Conservation (phyloP, 352 stramenopile genomes). For the Globisporangium lucens region DNA sequence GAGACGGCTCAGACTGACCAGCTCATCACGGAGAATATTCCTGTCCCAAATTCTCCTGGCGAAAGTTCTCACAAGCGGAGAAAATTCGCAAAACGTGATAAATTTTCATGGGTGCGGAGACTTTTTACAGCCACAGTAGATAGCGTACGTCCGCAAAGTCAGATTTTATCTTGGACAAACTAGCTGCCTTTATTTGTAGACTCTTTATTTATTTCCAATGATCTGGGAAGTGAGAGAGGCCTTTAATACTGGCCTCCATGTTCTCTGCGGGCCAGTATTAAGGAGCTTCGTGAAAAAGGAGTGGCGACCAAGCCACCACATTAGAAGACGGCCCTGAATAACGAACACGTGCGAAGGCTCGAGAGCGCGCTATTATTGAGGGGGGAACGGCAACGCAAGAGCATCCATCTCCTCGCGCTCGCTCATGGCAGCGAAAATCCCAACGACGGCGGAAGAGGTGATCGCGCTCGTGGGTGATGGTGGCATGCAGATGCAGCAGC, state of each 20-base stretch:
- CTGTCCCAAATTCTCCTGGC: too few relatives aligned
- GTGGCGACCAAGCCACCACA: conserved; percentile 11
- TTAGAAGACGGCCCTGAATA: conserved; percentile 44
- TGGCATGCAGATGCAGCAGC: conserved; percentile 56
- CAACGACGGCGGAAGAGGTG: conserved; percentile 46
- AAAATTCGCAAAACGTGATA: too few relatives aligned
- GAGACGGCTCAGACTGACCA: too few relatives aligned
- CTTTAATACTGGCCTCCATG: neutral
- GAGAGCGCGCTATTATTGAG: conserved; percentile 10
- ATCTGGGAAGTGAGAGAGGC: neutral
- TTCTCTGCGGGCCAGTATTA: neutral
- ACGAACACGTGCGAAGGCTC: conserved; percentile 7
- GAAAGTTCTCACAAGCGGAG: too few relatives aligned
- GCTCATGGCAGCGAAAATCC: conserved; percentile 38
- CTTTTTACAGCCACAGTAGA: too few relatives aligned
- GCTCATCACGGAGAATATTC: too few relatives aligned
- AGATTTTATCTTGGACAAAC: neutral
- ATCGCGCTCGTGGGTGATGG: conserved; percentile 47
- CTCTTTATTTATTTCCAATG: neutral
- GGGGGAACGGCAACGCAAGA: conserved; percentile 7
- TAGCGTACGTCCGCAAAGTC: too few relatives aligned
- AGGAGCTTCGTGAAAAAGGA: conserved; percentile 1
- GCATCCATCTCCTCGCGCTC: conserved; percentile 3
- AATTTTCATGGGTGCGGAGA: too few relatives aligned
- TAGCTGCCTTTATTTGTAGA: neutral